Evolutionary conservation across 2,329 filamentous ascomycete genomes (phyloP).

Genomic region (Cordyceps fumosorosea): DNA sequence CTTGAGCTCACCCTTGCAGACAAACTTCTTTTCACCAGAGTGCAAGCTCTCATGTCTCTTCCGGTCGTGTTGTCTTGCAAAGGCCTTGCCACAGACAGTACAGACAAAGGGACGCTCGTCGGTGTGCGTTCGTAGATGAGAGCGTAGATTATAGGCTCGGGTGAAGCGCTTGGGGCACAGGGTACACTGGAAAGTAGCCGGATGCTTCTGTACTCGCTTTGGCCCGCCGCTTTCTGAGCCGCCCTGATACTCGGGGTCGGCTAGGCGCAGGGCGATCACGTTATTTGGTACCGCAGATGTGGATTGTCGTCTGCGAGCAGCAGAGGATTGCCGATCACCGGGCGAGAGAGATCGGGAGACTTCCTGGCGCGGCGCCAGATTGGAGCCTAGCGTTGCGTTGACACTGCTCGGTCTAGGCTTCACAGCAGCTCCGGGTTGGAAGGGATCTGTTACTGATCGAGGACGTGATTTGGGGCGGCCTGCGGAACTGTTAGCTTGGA

Average conservation of each 20-base stretch:
- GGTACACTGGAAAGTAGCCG: slow-evolving; percentile 90
- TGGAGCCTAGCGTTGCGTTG: slow-evolving; percentile 37
- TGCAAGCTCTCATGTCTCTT: slow-evolving; percentile 96
- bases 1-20: slow-evolving; percentile 88
- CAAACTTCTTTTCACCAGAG: slow-evolving; percentile 97
- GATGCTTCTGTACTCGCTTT: slow-evolving; percentile 94
- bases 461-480: slow-evolving; percentile 44
- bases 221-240: slow-evolving; percentile 52
- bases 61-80: slow-evolving; percentile 92
- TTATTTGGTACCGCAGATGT: slow-evolving; percentile 58
- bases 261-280: slow-evolving; percentile 77
- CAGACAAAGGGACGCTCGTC: slow-evolving; percentile 97
- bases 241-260: slow-evolving; percentile 77
- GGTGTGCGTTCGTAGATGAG: slow-evolving; percentile 91
- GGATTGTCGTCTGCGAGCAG: slow-evolving; percentile 46
- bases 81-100: slow-evolving; percentile 93
- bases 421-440: slow-evolving; percentile 39
- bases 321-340: slow-evolving; percentile 42
- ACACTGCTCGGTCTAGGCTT: slow-evolving; percentile 32
- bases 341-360: slow-evolving; percentile 51
- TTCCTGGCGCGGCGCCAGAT: slow-evolving; percentile 38
- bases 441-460: slow-evolving; percentile 54
- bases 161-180: slow-evolving; percentile 95
- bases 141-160: slow-evolving; percentile 90
- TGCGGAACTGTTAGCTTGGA: slow-evolving; percentile 8